Base-by-base conservation (phyloP, 2,329 filamentous ascomycete genomes). In the Teratosphaeria epicoccoides region DNA sequence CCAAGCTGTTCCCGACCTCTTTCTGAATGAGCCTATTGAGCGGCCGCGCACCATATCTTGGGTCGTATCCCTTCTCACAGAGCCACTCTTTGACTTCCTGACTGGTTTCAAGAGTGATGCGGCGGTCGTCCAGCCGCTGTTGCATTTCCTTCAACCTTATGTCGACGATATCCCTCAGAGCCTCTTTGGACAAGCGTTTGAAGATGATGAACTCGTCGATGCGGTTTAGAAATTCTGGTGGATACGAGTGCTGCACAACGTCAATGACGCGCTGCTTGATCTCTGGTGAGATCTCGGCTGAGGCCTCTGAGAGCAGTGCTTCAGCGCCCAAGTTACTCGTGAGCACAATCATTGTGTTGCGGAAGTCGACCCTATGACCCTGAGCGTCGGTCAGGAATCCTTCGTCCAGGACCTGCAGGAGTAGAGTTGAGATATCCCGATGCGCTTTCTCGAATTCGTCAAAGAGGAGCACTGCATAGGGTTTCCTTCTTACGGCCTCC, bases 391-490 rank as follows among this genome's bases (percentile, higher is more conserved):
- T 97, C 47, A 98, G 78, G 73, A 93, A 96, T 2, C 93, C 93
- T 68, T 97, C 93, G 65, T 97, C 93, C 0, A 98, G 80, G 0
- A 97, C 91, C 69, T 97, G 93, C 3, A 98, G 79, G 3, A 98
- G 78, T 2, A 98, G 76, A 0, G 90, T 85, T 0, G 88, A 94
- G 58, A 97, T 96, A 62, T 98, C 93, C 50, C 88, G 84, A 66
- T 97, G 93, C 0, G 91, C 93, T 68, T 98, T 97, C 66, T 98
- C 93, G 61, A 96, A 97, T 67, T 97, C 93, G 67, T 98, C 93
- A 61, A 98, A 95, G 1, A 98, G 77, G 0, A 98, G 77, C 0
- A 98, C 88, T 0, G 91, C 90, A 61, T 97, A 97, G 0, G 93
- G 93, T 68, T 97, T 97, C 54, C 93, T 81, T 52, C 93, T 82